Base-by-base conservation (phyloP, 495 filamentous ascomycete species). In the Neurospora cerealis region DNA sequence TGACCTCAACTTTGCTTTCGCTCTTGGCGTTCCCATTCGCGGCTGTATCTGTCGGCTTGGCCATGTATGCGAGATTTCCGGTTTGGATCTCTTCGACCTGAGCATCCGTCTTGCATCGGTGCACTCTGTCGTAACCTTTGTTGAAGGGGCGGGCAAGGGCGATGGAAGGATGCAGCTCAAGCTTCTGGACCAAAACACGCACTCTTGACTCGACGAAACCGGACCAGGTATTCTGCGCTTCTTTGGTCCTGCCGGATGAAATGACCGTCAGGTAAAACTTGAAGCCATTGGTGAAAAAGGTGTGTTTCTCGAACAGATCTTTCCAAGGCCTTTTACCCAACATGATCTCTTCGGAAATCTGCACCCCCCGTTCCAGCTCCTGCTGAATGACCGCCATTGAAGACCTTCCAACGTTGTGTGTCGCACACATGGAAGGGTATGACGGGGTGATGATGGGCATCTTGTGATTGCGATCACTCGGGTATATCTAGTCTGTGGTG, bases 361-460 rank as follows among this genome's bases (percentile, higher is more conserved):
- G 85, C 46, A 89, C 88, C 24, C 90, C 96, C 40, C 92, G 88
- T 72, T 92, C 87, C 38, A 98, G 86, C 77, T 99, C 96, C 13
- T 90, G 87, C 71, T 93, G 86, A 76, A 99, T 92, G 69, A 97
- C 89, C 41, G 85, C 84, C 85, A 93, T 95, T 1, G 95, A 96
- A 1, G 94, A 97, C 77, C 87, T 84, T 5, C 92, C 93, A 70
- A 99, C 89, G 78, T 97, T 98, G 84, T 97, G 95, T 0, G 95
- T 97, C 4, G 96, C 91, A 78, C 95, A 98, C 93, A 97, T 97
- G 66, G 92, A 94, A 17, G 94, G 96, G 82, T 97, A 98, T 3
- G 96, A 93, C 2, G 96, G 96, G 6, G 93, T 99, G 78, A 99
- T 97, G 77, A 99, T 93, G 69, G 96, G 96, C 96, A 99, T 99